Base-by-base conservation (phyloP, 371 early-diverging fungal genomes). In the Mortierella sp. region DNA sequence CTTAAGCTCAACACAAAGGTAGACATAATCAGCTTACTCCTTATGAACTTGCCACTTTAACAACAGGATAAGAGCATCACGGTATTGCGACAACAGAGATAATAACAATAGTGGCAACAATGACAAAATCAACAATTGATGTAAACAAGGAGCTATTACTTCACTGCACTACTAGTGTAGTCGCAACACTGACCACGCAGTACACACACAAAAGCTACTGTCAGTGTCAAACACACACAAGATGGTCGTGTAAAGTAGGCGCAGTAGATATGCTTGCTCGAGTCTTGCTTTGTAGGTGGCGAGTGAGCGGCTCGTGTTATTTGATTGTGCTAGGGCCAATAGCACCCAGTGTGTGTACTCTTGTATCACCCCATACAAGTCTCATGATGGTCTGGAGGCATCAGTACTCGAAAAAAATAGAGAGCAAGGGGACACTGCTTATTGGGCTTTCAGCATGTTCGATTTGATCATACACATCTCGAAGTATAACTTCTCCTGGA, bases 1-100 rank as follows among this genome's bases (percentile, higher is more conserved):
- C 87, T 97, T 32, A 88, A 89, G 75, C 88, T 97, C 30, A 95
- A 95, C 72, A 81, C 92, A 52, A 88, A 91, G 84, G 96, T 93
- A 89, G 78, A 86, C 1, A 40, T 5, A 28, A 55, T 12, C 24
- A 52, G 52, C 10, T 55, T 24, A 26, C 55, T 55, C 28, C 52
- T n/a, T 24, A 52, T 22, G 52, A 52, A 52, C 24, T 52, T 16
- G 4, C n/a, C 49, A 35, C 35, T 35, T 8, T 8, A 52, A 52
- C 6, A 52, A 22, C 52, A 52, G 52, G 10, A 52, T 47, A 20
- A 47, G 20, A 20, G 20, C 47, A 35, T 35, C 35, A 35, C 35
- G 35, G 35, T 35, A 45, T 12, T 45, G 5, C 5, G 45, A 45
- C 45, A 18, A 16, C 45, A 45, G 40, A 0, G 40, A 40, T 40